Base-by-base conservation (phyloP, 2,329 filamentous ascomycete species). In the Exophiala bonariae region DNA sequence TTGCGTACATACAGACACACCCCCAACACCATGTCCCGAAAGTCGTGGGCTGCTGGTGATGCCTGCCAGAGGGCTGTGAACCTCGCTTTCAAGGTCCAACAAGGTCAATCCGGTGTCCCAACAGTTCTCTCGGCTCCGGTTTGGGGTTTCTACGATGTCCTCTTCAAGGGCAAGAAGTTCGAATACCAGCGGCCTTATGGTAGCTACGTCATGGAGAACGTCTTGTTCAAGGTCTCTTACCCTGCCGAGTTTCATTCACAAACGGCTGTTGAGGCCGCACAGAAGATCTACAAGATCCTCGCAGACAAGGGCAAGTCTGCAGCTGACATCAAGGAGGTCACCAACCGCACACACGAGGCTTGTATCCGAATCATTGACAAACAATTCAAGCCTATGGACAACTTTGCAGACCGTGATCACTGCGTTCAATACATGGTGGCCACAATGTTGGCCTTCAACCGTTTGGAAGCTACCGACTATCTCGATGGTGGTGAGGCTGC, bases 181-280 rank as follows among this genome's bases (percentile, higher is more conserved):
- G 78, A 90, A 70, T 99, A 96, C 80, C 92, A 97, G 79, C 85
- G 93, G 55, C 83, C 86, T 49, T 99, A 99, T 66, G 92, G 91
- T 66, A 95, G 87, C 78, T 99, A 99, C 71, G 93, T 99, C 59
- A 99, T 99, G 93, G 93, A 99, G 83, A 99, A 97, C 66, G 90
- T 99, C 52, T 84, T 99, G 56, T 99, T 99, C 86, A 99, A 99
- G 82, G 93, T 99, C 52, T 99, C 93, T 36, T 97, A 96, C 70
- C 92, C 92, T 65, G 87, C 87, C 89, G 77, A 68, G 80, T 65
- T 30, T 41, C 48, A 41, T 39, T 96, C 92, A 16, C 93, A 99
- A 75, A 99, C 93, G 30, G 93, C 93, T 59, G 90, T 97, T 58
- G 93, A 99, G 74, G 90, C 89, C 37, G 91, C 92, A 1, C 83